phyloP scores from a whole-genome alignment of 768 basidiomycete species.

The Psilocybe cyanescens region DNA sequence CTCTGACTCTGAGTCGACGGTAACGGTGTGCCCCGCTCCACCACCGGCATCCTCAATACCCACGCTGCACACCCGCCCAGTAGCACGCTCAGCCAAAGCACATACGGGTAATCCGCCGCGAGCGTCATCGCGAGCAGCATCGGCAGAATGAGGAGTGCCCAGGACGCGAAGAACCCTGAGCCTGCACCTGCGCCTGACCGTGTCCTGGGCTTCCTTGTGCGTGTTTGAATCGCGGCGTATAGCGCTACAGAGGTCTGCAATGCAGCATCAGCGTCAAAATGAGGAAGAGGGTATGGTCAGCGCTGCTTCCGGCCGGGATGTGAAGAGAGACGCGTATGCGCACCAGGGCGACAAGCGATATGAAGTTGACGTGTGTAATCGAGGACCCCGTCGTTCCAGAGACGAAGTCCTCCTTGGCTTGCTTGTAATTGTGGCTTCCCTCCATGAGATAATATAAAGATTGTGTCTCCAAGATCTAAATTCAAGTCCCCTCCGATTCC shows the following conservation, averaged over 20 bases:
- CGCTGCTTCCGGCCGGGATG: no score
- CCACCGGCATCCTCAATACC: conserved; percentile 46
- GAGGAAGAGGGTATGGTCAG: no score
- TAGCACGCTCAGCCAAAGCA: conserved; percentile 45
- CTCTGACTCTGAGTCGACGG: conserved; percentile 38
- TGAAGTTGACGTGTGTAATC: conserved; percentile 62
- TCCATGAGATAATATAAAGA: no score
- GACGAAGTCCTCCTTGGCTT: conserved; percentile 82
- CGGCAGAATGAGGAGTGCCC: conserved; percentile 70
- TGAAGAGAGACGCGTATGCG: conserved; percentile 6
- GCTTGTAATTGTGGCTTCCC: conserved; percentile 54
- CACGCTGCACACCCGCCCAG: conserved; percentile 50
- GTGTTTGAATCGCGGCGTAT: conserved; percentile 53
- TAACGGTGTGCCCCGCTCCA: conserved; percentile 50
- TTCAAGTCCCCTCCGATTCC: no score
- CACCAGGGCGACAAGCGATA: conserved; percentile 51
- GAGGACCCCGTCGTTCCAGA: conserved; percentile 74
- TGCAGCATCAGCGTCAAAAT: no score
- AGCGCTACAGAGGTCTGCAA: conserved; percentile 72
- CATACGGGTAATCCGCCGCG: conserved; percentile 60
- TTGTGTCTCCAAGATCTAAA: no score
- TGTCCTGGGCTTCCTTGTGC: conserved; percentile 48
- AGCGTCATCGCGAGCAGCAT: conserved; percentile 83
- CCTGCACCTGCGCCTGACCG: conserved; percentile 15
- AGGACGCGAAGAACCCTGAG: conserved; percentile 54